Base-by-base conservation (phyloP, 2,329 filamentous ascomycete species). In the Pestalotiopsis sp. region DNA sequence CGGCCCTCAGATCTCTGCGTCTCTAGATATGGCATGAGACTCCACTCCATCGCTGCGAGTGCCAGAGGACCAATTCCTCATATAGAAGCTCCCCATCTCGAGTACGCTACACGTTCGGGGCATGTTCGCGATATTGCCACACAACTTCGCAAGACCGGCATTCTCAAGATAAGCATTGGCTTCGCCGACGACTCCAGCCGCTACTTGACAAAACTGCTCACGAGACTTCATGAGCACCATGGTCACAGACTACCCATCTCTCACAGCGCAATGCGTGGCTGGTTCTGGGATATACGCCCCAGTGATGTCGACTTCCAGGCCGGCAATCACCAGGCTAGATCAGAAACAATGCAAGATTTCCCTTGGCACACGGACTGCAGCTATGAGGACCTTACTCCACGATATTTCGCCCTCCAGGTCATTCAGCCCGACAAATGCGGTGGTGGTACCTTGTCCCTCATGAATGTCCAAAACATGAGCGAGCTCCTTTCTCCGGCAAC, bases 311-410 rank as follows among this genome's bases (percentile, higher is more conserved):
- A 36, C 27, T 78, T 77, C 62, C 78, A 81, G 58, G 74, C 75
- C 49, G 72, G 67, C 17, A 70, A 73, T 20, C 75, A 79, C 31
- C 79, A 78, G 20, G 82, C 81, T 0, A 75, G 81, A 0, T 82
- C 80, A 0, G 82, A 84, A 69, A 84, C 82, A 0, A 83, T 81
- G 80, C 69, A 78, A 0, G 73, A 80, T 1, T 84, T 83, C 36
- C 78, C 82, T 0, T 84, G 82, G 82, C 82, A 83, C 61, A 83
- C 80, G 0, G 82, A 83, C 62, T 83, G 82, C 72, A 82, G 80
- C 70, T 83, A 83, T 61, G 82, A 83, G 62, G 65, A 76, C 0
- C 69, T 71, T 0, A 75, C 79, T 1, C 81, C 82, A 2, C 67
- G 78, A 3, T 83, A 77, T 61, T 83, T 84, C 61, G 82, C 81